Base-by-base conservation (phyloP, 78 protist species). In the Monocercomonoides exilis region DNA sequence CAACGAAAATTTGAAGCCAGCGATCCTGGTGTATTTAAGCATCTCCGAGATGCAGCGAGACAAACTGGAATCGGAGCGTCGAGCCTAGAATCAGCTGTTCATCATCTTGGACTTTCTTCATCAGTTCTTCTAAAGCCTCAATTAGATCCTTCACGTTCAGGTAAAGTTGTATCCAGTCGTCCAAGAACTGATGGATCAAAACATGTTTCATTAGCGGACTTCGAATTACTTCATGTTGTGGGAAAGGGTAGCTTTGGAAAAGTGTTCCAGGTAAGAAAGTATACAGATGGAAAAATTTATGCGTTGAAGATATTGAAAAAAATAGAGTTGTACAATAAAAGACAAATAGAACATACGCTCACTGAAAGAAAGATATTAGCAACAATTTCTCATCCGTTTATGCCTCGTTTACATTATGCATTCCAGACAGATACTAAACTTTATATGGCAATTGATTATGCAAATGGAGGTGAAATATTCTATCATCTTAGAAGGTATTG, bases 281-380 rank as follows among this genome's bases (percentile, higher is more conserved):
- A 21, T 3, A 1, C 11, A 54, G 45, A 5, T 4, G 87, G 87
- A 3, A 11, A 36, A 5, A 41, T 41, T 36, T 84, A n/a, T 36
- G 87, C 87, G 80, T 46, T 84, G 87, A 84, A 84, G 87, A 38
- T 84, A 3, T 77, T 84, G 87, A 84, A 45, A 2, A 84, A 84
- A 77, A 2, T 2, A 42, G 77, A 41, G 1, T 43, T 84, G 77
- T 36, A 45, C 6, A 4, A 2, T 29, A 5, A 38, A 34, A 33
- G 5, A 34, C 87, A 84, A 3, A 38, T 84, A n/a, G 88, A 1
- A 35, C 88, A 84, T 45, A 89, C 87, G n/a, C n/a, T 46, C n/a
- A 84, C 87, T 41, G 91, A 89, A 43, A 80, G 91, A 29, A 2
- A 45, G 5, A 44, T 89, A 38, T 2, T 89, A 29, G 45, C 36